Evolutionary conservation across 495 filamentous ascomycete genomes (phyloP), one percentile per base, ranked within the genome.

Genomic region (Lepraria neglecta): DNA sequence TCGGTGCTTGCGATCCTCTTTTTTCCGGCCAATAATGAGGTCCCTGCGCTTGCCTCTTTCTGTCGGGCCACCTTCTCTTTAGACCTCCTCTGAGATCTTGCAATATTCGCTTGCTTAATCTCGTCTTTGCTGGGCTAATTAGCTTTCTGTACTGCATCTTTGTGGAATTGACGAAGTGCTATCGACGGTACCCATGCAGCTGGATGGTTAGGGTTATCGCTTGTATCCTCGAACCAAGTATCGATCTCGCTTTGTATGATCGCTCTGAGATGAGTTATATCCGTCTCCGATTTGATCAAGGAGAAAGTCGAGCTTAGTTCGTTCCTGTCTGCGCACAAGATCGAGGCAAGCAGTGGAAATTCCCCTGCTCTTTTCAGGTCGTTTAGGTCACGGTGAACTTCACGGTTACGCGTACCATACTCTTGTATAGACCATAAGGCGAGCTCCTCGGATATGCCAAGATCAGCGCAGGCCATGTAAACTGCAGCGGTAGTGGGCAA

Each of bases 71-170:
- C 28, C 52, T 55, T 55, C 52, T 55, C 52, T 55, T 55, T 27
- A 55, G 52, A 55, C 52, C 28, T 55, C 52, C 52, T 55, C 52
- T 55, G 52, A 55, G 52, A 55, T 55, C 52, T 55, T 55, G 52
- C 52, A 55, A 55, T 55, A 55, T 55, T 55, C 52, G 52, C 52
- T 55, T 55, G 52, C 52, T 55, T 55, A 55, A 55, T 55, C 52
- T 40, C 52, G 21, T 55, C 52, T 55, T 55, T 55, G 52, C 52
- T 55, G 28, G 52, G 52, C 52, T 55, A 27, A 55, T 55, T 55
- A 55, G 52, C 52, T 55, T 55, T 55, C 52, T 55, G 52, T 55
- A 55, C 52, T 55, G 52, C 52, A 55, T 55, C 52, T 55, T 55
- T 55, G 52, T 35, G 52, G 52, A 55, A 35, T 55, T 55, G 52